Base-by-base conservation (phyloP, 2,329 filamentous ascomycete genomes). In the Exophiala phaeomuriformis region DNA sequence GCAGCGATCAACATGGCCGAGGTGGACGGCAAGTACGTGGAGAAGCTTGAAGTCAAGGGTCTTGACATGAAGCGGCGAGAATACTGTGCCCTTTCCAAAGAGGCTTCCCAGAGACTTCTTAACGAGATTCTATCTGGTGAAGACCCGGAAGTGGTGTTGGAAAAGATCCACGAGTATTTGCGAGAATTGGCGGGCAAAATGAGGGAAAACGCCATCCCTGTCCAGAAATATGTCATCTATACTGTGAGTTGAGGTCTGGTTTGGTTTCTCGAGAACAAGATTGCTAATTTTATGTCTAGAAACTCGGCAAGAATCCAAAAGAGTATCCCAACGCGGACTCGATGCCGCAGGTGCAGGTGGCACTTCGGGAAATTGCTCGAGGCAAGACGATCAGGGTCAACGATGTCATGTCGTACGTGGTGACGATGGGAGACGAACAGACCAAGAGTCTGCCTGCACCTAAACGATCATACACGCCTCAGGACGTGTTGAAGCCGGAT, bases 281-380 rank as follows among this genome's bases (percentile, higher is more conserved):
- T 28, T 49, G 53, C 58, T 60, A 36, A 56, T 41, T n/a, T 19
- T 3, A 31, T 45, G 5, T 19, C 19, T 52, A 77, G 75, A 94
- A 97, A 76, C 86, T 98, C 52, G 93, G 93, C 62, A 98, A 98
- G 69, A 81, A 85, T 33, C 93, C 93, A 1, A 85, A 85, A 59
- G 90, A 97, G 59, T 98, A 98, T 65, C 91, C 91, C 50, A 95
- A 96, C 67, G 87, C 85, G 49, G 88, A 91, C 67, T 87, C 84
- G 39, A 97, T 98, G 93, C 93, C 93, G 2, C 91, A 95, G 53
- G 91, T 95, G 1, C 93, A 98, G 68, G 93, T 98, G 4, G 93
- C 93, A 5, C 78, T 97, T 27, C 85, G 90, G 39, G 88, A 95
- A 60, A 80, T 95, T 55, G 85, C 87, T 10, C 84, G 87, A 55